Evolutionary conservation across 2,329 filamentous ascomycete species (phyloP).

Genomic region (Penicillium sp.): DNA sequence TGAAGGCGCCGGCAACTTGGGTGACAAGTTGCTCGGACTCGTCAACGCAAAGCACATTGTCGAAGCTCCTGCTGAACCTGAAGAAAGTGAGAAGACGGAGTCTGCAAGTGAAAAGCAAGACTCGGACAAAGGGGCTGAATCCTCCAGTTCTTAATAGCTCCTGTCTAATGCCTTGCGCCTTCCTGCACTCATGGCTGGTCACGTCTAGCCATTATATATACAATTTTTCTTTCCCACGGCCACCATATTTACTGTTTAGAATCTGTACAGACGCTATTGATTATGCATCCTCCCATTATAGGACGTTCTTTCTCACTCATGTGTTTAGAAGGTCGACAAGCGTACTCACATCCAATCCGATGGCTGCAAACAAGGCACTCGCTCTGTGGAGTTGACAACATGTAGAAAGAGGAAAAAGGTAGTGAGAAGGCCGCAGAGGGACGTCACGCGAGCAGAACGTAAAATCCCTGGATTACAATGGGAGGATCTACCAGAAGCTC

Average conservation of each 20-base stretch:
- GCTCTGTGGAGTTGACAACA: no score
- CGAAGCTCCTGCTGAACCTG: conserved; percentile 1
- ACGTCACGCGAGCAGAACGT: no score
- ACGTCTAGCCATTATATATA: conserved; percentile 19
- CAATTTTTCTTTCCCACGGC: conserved; percentile 4
- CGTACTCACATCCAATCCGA: no score
- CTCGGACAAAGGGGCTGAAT: conserved; percentile 20
- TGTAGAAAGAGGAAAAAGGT: no score
- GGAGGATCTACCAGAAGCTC: neutral
- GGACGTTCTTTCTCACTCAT: no score
- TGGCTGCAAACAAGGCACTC: no score
- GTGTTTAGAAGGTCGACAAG: no score
- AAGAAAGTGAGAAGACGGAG: conserved; percentile 12
- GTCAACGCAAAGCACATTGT: conserved; percentile 44
- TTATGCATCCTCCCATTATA: neutral
- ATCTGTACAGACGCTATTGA: conserved; percentile 23
- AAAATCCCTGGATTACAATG: neutral
- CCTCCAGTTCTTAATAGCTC: conserved; percentile 19
- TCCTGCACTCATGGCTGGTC: neutral
- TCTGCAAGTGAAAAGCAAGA: conserved; percentile 15
- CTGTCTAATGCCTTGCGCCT: neutral
- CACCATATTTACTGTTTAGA: conserved; percentile 1
- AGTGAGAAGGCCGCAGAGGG: no score
- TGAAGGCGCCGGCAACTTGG: conserved; percentile 75
- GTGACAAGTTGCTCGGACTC: conserved; percentile 65